These are phyloP conservation scores for Populus alba DNA, from an alignment of 345 rosid genomes.

Conservation along the genomic window DNA sequence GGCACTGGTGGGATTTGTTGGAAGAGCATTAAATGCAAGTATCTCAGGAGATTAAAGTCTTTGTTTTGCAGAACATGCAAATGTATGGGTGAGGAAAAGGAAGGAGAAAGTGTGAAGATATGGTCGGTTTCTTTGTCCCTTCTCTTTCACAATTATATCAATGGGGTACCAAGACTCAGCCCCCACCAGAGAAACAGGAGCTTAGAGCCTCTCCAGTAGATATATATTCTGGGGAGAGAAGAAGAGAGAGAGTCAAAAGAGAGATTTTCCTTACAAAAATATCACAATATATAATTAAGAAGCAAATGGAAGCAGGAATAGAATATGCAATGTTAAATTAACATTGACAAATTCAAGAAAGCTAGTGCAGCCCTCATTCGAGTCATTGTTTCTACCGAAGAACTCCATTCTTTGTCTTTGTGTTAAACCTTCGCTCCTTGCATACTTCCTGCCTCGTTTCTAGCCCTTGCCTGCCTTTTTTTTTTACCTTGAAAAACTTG, in stretches of 20 bases:
- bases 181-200: slow-evolving; percentile 31
- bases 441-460: slow-evolving; percentile 29
- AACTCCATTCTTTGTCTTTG: slow-evolving; percentile 15
- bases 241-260: slow-evolving; percentile 17
- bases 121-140: slow-evolving; percentile 47
- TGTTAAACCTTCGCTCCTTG: slow-evolving; percentile 12
- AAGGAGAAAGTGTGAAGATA: slow-evolving; percentile 24
- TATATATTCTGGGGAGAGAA: slow-evolving; percentile 11
- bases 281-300: neutral
- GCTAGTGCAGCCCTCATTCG: neutral
- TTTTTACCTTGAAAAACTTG: slow-evolving; percentile 26
- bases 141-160: slow-evolving; percentile 25
- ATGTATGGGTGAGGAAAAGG: slow-evolving; percentile 43
- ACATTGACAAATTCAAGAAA: slow-evolving; percentile 8
- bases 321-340: neutral
- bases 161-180: slow-evolving; percentile 33
- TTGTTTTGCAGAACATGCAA: slow-evolving; percentile 46
- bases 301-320: neutral
- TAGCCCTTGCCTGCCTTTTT: slow-evolving; percentile 24
- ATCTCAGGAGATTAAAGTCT: slow-evolving; percentile 22
- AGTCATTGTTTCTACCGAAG: slow-evolving; percentile 17
- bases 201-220: neutral
- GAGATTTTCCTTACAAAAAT: slow-evolving; percentile 19
- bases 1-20: slow-evolving; percentile 16
- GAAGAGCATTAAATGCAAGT: slow-evolving; percentile 48